These are phyloP conservation scores for Oxyria digyna DNA, from an alignment of 148 eudicot genomes.

Conservation along the genomic window DNA sequence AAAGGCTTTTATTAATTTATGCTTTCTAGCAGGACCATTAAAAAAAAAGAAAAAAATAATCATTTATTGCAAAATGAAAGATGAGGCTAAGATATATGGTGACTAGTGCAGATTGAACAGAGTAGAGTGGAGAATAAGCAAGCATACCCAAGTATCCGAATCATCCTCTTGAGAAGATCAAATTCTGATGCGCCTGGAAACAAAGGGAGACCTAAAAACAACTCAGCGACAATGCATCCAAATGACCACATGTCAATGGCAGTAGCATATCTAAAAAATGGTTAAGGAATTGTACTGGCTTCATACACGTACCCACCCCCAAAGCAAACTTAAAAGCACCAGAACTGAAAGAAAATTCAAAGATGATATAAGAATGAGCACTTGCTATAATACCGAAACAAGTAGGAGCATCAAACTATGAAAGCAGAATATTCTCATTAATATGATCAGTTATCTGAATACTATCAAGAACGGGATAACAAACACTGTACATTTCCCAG, in stretches of 20 bases:
- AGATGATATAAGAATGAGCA: background rate
- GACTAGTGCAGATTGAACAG: background rate
- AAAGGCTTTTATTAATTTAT: background rate
- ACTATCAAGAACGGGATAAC: too few relatives aligned
- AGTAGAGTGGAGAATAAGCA: constrained; percentile 8
- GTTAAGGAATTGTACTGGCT: constrained; percentile 32
- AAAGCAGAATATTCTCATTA: background rate
- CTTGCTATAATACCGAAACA: background rate
- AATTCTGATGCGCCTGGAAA: constrained; percentile 98
- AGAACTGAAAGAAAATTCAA: background rate
- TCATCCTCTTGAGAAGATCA: constrained; percentile 89
- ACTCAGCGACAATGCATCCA: constrained; percentile 96
- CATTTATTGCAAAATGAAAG: background rate
- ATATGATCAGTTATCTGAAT: too few relatives aligned
- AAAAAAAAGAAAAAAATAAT: background rate
- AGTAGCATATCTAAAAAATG: constrained; percentile 59
- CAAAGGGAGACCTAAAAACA: constrained; percentile 84
- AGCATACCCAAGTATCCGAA: constrained; percentile 80
- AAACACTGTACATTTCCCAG: too few relatives aligned
- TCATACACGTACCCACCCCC: background rate
- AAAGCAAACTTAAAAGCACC: background rate
- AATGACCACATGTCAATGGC: constrained; percentile 99
- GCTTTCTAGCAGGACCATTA: background rate
- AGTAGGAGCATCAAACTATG: background rate
- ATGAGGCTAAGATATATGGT: background rate